Evolutionary conservation across 1,139 yeast genomes (phyloP).

Genomic region (Saccharomycopsis crataegensis): DNA sequence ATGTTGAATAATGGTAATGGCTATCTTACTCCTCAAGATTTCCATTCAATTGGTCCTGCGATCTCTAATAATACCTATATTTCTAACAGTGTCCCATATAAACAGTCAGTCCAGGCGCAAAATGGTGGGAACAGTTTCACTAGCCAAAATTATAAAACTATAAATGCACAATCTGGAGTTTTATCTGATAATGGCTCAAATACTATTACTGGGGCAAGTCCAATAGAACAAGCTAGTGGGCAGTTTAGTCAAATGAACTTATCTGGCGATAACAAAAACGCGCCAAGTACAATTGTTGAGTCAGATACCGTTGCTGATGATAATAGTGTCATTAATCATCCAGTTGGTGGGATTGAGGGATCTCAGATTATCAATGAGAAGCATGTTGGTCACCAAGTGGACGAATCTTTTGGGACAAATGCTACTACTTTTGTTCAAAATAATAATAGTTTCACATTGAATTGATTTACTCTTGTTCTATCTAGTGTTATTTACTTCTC

Average conservation of each 20-base stretch:
- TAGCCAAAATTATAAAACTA: background rate
- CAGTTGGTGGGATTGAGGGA: background rate
- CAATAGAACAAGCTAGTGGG: background rate
- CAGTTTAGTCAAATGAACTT: background rate
- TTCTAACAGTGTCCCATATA: background rate
- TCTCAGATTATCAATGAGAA: background rate
- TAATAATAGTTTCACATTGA: slow-evolving; percentile 12
- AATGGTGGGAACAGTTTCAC: background rate
- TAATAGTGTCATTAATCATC: background rate
- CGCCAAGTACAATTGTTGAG: slow-evolving; percentile 4
- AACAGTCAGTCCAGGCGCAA: background rate
- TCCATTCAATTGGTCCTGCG: background rate
- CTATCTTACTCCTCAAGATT: background rate
- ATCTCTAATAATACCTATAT: background rate
- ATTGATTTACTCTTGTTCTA: background rate
- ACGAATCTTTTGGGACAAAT: slow-evolving; percentile 10
- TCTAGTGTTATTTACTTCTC: background rate
- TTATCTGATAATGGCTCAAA: background rate
- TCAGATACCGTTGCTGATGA: background rate
- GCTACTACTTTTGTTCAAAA: slow-evolving; percentile 14
- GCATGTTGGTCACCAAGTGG: background rate
- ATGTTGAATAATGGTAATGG: background rate
- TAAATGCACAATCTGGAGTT: background rate
- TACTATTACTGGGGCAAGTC: background rate
- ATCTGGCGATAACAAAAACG: background rate